Evolutionary conservation across 331 rosid species (phyloP).

Genomic region (Cydonia oblonga): DNA sequence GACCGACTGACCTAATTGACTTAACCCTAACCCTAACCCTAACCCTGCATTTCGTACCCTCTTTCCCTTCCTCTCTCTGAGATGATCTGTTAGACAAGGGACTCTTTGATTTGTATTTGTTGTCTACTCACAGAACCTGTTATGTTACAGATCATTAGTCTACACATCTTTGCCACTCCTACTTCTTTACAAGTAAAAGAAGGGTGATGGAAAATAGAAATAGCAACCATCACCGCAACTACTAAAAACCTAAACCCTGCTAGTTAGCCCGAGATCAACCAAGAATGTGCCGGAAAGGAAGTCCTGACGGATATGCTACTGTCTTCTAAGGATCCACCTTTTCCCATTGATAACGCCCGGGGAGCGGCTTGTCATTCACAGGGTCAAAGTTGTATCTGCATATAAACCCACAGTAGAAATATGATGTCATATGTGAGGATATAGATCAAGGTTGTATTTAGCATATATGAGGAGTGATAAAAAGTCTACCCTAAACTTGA

Average conservation of each 20-base stretch:
- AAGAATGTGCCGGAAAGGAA: slow-evolving; percentile 28
- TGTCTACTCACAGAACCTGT: slow-evolving; percentile 75
- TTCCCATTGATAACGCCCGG: slow-evolving; percentile 80
- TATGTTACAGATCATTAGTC: slow-evolving; percentile 88
- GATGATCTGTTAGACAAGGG: slow-evolving; percentile 73
- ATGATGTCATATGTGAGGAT: background rate
- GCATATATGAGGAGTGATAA: background rate
- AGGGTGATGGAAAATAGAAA: slow-evolving; percentile 78
- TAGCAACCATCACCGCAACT: slow-evolving; percentile 65
- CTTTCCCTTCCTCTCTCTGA: slow-evolving; percentile 18
- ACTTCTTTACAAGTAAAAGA: slow-evolving; percentile 86
- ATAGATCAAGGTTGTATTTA: background rate
- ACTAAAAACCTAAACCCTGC: slow-evolving; percentile 55
- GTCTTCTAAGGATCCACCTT: slow-evolving; percentile 45
- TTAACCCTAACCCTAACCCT: slow-evolving; percentile 36
- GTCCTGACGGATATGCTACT: slow-evolving; percentile 27
- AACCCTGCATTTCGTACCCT: slow-evolving; percentile 15
- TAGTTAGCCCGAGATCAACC: slow-evolving; percentile 24
- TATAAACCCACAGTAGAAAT: slow-evolving; percentile 7
- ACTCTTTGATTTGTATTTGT: slow-evolving; percentile 50
- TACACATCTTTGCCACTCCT: slow-evolving; percentile 68
- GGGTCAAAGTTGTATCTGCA: slow-evolving; percentile 97
- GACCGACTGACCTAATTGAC: slow-evolving; percentile 43
- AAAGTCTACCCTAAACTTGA: background rate
- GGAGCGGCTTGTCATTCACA: slow-evolving; percentile 69